Evolutionary conservation across 164 flowering plant species (phyloP), one percentile per base, ranked within the genome.

Genomic region (Chloranthus sessilifolius): DNA sequence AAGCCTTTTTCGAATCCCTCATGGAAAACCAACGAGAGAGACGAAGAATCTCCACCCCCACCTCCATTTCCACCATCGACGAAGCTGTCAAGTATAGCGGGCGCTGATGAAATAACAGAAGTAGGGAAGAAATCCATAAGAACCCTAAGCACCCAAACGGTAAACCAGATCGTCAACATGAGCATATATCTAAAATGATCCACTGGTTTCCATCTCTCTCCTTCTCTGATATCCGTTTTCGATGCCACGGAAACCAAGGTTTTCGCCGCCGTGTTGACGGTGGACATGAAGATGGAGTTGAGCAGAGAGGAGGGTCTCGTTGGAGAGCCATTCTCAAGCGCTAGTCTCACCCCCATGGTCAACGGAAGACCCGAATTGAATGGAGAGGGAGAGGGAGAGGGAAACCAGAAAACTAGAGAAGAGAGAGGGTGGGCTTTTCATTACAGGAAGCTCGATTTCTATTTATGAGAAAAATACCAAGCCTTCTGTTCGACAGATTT

Each of bases 81-180:
- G 22, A 45, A 35, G 2, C 64, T 58, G 3, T 38, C 52, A 5
- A 65, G 62, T 16, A 62, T 37, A 30, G 50, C 46, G 1, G 21
- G 36, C 2, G 68, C 60, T 9, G 64, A 55, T 2, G 74, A 57
- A 25, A 20, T 41, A 3, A 65, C 2, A 3, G 64, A 41, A 22
- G 11, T 30, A 38, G 82, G 85, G 28, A 74, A 33, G 59, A 68
- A 46, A 34, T 79, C 81, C 71, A 76, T 68, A 41, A 79, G 20
- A 33, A 72, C 63, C 49, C 74, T 57, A 16, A 79, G 76, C 8
- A 70, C 62, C 85, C 85, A 74, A 1, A 74, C 64, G 2, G 78
- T 65, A 17, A 74, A 3, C 82, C 82, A 76, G 15, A 64, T 68
- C 65, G 53, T 61, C 8, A 77, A 42, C 80, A 76, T 77, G 34